Percentiles rank a stretch among this genome's conserved stretches.
phyloP scores from a whole-genome alignment of 208 protist genomes.

The Leishmania braziliensis region DNA sequence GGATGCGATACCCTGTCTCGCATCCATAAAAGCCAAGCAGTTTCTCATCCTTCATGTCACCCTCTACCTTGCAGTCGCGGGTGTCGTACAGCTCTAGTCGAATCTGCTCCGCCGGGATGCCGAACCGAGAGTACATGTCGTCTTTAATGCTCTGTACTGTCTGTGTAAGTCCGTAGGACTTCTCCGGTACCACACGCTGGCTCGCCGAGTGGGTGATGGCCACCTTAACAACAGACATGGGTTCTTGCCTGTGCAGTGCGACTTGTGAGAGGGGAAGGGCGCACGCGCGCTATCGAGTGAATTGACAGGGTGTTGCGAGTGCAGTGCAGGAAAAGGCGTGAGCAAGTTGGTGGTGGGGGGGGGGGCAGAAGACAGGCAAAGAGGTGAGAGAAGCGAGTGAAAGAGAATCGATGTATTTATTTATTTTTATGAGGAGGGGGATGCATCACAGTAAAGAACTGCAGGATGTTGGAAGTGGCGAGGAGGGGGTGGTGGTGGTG shows the following conservation, averaged over 20 bases:
- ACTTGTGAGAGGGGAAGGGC: neutral
- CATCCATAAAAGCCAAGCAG: conserved; percentile 88
- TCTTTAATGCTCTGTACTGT: conserved; percentile 82
- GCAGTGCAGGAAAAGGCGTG: neutral
- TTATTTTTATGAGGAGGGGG: too few relatives aligned
- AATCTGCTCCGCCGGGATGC: conserved; percentile 64
- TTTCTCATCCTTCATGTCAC: conserved; percentile 72
- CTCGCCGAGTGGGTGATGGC: conserved; percentile 85
- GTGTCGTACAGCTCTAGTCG: conserved; percentile 84
- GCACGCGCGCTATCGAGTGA: neutral
- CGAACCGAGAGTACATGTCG: conserved; percentile 84
- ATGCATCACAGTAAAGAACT: neutral
- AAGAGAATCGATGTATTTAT: conserved; percentile 2
- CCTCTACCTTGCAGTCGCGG: conserved; percentile 58
- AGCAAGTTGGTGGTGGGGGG: neutral
- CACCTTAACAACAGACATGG: conserved; percentile 84
- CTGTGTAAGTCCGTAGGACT: conserved; percentile 78
- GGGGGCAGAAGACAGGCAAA: neutral
- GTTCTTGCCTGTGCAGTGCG: neutral
- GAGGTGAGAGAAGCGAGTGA: conserved; percentile 14
- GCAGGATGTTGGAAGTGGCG: neutral
- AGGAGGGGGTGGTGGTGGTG: neutral
- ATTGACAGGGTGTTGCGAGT: neutral
- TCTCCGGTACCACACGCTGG: conserved; percentile 80
- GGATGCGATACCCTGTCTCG: conserved; percentile 81